Evolutionary conservation across 208 protist genomes (phyloP), one percentile per base, ranked within the genome.

Genomic region (Crithidia expoeki): DNA sequence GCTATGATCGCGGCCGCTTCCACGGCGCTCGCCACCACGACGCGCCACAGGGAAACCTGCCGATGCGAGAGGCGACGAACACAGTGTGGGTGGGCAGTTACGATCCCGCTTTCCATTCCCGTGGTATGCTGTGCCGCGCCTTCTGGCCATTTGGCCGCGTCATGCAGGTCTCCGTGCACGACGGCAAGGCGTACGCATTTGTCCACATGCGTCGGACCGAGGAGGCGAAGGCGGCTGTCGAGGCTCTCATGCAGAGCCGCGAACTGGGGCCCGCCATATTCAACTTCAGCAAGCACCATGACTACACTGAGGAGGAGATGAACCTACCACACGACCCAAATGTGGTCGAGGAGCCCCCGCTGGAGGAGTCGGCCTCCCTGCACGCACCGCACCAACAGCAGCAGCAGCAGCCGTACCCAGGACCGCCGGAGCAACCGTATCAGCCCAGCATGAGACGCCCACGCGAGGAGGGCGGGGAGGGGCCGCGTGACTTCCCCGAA

Each of bases 51-150:
- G 70, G 69, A 7, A 56, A 65, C 42, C 58, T 65, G 46, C 67
- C 65, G 28, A 63, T 86, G 59, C 84, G 86, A 9, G 86, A 94
- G 46, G 79, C 91, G 25, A 96, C 91, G 5, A 96, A 96, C 78
- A 96, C 91, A 19, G 91, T 96, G 7, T 96, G 91, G 91, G 80
- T 94, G 4, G 91, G 88, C 66, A 94, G 87, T 76, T 78, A 94
- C 23, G 85, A 94, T 64, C 56, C 78, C 0, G 40, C 69, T 19
- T 55, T 80, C 47, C 84, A 93, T 67, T 77, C 70, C 21, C 85
- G 90, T 12, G 74, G 73, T 17, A 68, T 72, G 53, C 68, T 96
- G 34, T 79, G 84, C 49, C 50, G 77, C 36, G 81, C 66, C 49
- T 89, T 96, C 67, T 66, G 75, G 49, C 79, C 86, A 62, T 96